phyloP scores from a whole-genome alignment of 371 early-diverging fungal species.

The Haplosporangium sp. region DNA sequence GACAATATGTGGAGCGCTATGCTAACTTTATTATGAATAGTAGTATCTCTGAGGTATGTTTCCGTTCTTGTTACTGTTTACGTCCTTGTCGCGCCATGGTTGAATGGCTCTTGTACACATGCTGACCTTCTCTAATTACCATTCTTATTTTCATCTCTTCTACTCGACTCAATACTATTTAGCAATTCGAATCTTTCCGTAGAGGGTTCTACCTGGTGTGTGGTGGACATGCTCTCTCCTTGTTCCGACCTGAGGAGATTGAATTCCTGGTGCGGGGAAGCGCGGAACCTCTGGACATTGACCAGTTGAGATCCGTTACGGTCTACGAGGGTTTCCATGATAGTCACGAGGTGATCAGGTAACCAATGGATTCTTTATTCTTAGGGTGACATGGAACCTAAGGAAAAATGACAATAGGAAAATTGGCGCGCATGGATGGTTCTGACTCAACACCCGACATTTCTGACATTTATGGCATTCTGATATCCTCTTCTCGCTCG shows the following conservation, averaged over 20 bases:
- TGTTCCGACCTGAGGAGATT: conserved; percentile 96
- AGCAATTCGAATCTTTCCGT: conserved; percentile 91
- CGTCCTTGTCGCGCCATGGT: background rate
- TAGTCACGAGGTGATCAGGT: conserved; percentile 68
- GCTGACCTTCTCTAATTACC: background rate
- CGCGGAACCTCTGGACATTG: conserved; percentile 84
- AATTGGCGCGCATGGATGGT: conserved; percentile 5
- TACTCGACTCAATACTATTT: conserved; percentile 47
- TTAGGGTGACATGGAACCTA: background rate
- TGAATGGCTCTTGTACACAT: background rate
- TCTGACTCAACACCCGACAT: conserved; percentile 2
- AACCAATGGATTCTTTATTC: conserved; percentile 6
- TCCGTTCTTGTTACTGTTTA: background rate
- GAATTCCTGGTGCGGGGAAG: conserved; percentile 96
- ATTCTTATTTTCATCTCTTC: background rate
- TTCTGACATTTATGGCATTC: background rate
- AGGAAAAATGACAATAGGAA: background rate
- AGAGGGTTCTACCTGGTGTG: conserved; percentile 94
- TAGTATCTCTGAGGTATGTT: conserved; percentile 46
- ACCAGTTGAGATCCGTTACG: conserved; percentile 81
- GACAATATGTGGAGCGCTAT: conserved; percentile 86
- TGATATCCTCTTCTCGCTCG: background rate
- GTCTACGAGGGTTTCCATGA: conserved; percentile 83
- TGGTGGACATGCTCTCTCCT: conserved; percentile 88
- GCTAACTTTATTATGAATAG: conserved; percentile 82